Evolutionary conservation across 2,329 filamentous ascomycete species (phyloP), one percentile per base, ranked within the genome.

Genomic region (Microdochium trichocladiopsis): DNA sequence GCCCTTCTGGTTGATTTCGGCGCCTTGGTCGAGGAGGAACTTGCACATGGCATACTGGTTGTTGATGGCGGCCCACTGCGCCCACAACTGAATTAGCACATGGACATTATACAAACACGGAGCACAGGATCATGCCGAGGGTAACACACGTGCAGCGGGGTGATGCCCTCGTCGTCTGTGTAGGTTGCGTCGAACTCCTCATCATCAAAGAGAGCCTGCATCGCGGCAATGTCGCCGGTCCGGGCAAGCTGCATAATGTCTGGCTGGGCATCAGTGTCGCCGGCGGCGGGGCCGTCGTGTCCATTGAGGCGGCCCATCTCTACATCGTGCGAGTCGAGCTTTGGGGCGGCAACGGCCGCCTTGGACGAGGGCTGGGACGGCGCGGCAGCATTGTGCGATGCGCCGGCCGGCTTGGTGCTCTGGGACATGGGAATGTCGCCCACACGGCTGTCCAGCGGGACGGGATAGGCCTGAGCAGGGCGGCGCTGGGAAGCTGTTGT

Each of bases 11-110:
- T 99, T 97, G 63, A 97, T 87, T 66, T 95, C 88, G 64, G 92
- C 94, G 64, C 91, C 91, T 57, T 76, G 72, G 49, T 82, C 88
- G 66, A 99, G 82, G 47, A 99, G 84, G 71, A 95, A 96, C 69
- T 94, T 93, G 80, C 93, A 96, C 77, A 97, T 91, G 59, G 90
- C 89, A 73, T 93, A 95, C 68, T 96, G 94, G 66, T 97, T 97
- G 74, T 99, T 99, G 69, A 99, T 97, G 36, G 95, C 90, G 48
- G 94, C 94, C 94, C 94, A 99, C 90, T 99, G 66, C 51, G 60
- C 28, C 53, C 41, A 23, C 6, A 51, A 45, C 24, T 45, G 36
- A 49, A 52, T 57, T 55, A 60, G 60, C 51, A 55, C 47, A 33
- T 82, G 88, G 66, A 99, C 82, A 45, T 99, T 84, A 71, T 95